phyloP scores from a whole-genome alignment of 2,329 filamentous ascomycete genomes.

The Cladophialophora yegresii region DNA sequence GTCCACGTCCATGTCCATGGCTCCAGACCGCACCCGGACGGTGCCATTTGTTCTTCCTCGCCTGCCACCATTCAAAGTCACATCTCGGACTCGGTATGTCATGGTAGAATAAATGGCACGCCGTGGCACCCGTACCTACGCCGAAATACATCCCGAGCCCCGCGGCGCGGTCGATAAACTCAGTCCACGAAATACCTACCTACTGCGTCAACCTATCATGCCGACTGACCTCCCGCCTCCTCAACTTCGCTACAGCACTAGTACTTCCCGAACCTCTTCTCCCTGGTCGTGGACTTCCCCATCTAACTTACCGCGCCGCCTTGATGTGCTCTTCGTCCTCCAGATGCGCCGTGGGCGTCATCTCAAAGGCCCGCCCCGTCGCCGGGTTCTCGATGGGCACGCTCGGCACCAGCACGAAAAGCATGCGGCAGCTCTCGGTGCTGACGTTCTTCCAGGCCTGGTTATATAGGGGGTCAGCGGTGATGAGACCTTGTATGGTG shows the following conservation, averaged over 20 bases:
- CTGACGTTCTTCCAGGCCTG: conserved; percentile 33
- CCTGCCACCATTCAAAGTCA: too few species aligned
- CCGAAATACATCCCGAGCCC: too few species aligned
- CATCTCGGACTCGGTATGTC: too few species aligned
- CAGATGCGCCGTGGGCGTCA: conserved; percentile 23
- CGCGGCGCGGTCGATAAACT: too few species aligned
- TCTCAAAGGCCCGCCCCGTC: conserved; percentile 27
- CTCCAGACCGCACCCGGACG: too few species aligned
- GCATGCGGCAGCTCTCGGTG: conserved; percentile 31
- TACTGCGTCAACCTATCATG: neutral
- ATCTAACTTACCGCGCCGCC: neutral
- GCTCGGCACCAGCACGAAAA: conserved; percentile 35
- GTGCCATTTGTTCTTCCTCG: too few species aligned
- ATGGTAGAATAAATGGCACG: too few species aligned
- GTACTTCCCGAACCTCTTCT: neutral
- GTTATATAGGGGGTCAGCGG: neutral
- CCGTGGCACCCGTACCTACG: too few species aligned
- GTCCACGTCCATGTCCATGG: too few species aligned
- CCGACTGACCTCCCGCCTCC: neutral
- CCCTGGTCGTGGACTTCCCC: neutral
- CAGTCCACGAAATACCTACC: neutral
- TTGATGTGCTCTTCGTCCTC: conserved; percentile 14
- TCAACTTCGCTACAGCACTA: neutral
- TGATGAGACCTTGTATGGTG: neutral
- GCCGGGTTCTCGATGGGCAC: conserved; percentile 24